Percentiles rank a stretch among this genome's conserved stretches.
Evolutionary conservation across 805 yeast species (phyloP).

Genomic region (Ogataea allantospora): DNA sequence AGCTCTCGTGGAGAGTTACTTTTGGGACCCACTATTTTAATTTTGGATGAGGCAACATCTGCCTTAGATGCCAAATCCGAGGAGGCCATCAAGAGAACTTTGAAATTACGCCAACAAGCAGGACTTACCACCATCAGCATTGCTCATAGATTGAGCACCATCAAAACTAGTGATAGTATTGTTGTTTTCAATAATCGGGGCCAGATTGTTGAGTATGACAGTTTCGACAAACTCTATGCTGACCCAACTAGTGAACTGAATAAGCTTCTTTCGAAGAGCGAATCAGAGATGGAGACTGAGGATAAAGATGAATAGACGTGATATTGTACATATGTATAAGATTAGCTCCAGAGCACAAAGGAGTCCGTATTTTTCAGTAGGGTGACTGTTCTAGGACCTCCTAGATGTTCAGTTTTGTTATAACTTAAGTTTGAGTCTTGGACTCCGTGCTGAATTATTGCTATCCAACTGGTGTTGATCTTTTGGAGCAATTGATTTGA

Average conservation of each 20-base stretch:
- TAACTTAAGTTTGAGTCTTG: constrained; percentile 29
- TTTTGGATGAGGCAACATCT: constrained; percentile 92
- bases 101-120: constrained; percentile 51
- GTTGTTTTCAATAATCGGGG: constrained; percentile 73
- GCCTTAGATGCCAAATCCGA: constrained; percentile 90
- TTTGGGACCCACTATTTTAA: constrained; percentile 67
- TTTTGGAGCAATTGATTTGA: constrained; percentile 3
- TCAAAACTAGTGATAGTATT: constrained; percentile 75
- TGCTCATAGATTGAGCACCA: constrained; percentile 89
- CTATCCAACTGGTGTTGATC: constrained; percentile 24
- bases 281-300: constrained; percentile 24
- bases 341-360: constrained; percentile 29
- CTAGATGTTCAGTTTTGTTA: constrained; percentile 30
- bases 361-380: constrained; percentile 18
- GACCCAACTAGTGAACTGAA: constrained; percentile 46
- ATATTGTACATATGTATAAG: constrained; percentile 8
- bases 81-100: constrained; percentile 74
- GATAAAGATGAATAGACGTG: constrained; percentile 10
- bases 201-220: constrained; percentile 69
- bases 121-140: constrained; percentile 79
- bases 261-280: constrained; percentile 37
- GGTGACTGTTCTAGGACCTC: constrained; percentile 31
- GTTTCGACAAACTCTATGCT: constrained; percentile 49
- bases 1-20: constrained; percentile 26
- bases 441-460: constrained; percentile 29